These are phyloP conservation scores for Penicillium tannophilum DNA, from an alignment of 495 filamentous ascomycete genomes.

Conservation along the genomic window DNA sequence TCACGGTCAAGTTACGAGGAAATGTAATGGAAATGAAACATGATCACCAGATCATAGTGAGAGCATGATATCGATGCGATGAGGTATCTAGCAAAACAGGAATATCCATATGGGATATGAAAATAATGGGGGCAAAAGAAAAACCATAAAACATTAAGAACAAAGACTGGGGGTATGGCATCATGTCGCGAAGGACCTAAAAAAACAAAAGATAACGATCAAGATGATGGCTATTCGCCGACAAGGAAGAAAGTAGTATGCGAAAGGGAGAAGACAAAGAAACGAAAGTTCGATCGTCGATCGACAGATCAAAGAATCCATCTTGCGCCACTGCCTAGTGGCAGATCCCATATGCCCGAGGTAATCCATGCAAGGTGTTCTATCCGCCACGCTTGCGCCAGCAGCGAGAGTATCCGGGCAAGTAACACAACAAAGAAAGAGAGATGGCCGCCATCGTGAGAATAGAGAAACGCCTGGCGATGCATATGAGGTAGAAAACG, in stretches of 20 bases:
- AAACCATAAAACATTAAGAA: slow-evolving; percentile 16
- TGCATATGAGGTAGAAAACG: slow-evolving; percentile 30
- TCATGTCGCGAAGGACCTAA: slow-evolving; percentile 11
- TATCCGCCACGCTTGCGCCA: slow-evolving; percentile 28
- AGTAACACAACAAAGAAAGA: slow-evolving; percentile 15
- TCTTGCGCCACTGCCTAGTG: slow-evolving; percentile 36
- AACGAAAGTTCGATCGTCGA: slow-evolving; percentile 25
- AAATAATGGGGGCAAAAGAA: slow-evolving; percentile 3
- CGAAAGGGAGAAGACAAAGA: slow-evolving; percentile 14
- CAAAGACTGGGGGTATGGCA: slow-evolving; percentile 25
- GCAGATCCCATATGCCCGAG: slow-evolving; percentile 34
- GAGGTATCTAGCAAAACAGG: slow-evolving; percentile 20
- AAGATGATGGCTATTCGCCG: not conserved
- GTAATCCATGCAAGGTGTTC: slow-evolving; percentile 31
- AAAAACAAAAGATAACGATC: not conserved
- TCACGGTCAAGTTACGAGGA: not conserved
- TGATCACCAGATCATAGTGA: not conserved
- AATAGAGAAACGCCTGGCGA: slow-evolving; percentile 39
- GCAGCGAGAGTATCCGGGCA: slow-evolving; percentile 10
- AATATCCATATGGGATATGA: not conserved
- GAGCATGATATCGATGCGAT: slow-evolving; percentile 15
- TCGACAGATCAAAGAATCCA: slow-evolving; percentile 24
- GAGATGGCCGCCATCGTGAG: slow-evolving; percentile 25
- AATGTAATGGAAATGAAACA: not conserved
- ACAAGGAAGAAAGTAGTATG: slow-evolving; percentile 1